These are phyloP conservation scores for Calonectria hawksworthii DNA, from an alignment of 2,329 filamentous ascomycete species.

Conservation along the genomic window DNA sequence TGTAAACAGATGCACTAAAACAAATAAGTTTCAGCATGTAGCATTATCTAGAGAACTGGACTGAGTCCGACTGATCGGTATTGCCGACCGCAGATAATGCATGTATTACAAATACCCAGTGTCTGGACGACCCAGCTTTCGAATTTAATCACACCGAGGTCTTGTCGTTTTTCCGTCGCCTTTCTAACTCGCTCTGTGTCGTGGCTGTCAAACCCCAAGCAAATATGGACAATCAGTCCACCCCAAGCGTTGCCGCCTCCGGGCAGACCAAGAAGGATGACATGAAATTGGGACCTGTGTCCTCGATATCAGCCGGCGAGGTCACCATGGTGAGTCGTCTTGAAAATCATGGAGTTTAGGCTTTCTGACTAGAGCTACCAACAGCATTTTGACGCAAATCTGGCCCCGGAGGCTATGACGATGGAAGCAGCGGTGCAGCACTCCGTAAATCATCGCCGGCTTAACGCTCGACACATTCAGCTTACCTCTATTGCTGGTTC, in stretches of 20 bases:
- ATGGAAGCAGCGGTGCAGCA: neutral
- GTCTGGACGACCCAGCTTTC: neutral
- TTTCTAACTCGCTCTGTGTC: neutral
- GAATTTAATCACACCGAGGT: neutral
- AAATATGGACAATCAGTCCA: neutral
- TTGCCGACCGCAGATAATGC: neutral
- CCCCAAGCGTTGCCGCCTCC: neutral
- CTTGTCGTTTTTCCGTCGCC: too few species aligned
- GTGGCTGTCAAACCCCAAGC: too few species aligned
- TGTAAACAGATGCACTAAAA: neutral
- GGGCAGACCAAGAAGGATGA: neutral
- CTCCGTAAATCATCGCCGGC: neutral
- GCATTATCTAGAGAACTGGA: neutral
- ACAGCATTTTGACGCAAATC: neutral
- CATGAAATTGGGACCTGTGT: neutral
- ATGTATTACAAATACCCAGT: neutral
- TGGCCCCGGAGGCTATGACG: neutral
- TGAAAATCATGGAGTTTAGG: neutral
- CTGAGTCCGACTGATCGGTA: too few species aligned
- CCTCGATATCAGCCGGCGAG: neutral
- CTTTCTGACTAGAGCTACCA: too few species aligned
- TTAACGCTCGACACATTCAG: neutral
- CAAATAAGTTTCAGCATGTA: neutral
- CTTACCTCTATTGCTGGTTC: neutral
- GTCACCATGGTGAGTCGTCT: neutral